phyloP scores from a whole-genome alignment of 2,329 filamentous ascomycete genomes.

The Parastagonospora avenae region DNA sequence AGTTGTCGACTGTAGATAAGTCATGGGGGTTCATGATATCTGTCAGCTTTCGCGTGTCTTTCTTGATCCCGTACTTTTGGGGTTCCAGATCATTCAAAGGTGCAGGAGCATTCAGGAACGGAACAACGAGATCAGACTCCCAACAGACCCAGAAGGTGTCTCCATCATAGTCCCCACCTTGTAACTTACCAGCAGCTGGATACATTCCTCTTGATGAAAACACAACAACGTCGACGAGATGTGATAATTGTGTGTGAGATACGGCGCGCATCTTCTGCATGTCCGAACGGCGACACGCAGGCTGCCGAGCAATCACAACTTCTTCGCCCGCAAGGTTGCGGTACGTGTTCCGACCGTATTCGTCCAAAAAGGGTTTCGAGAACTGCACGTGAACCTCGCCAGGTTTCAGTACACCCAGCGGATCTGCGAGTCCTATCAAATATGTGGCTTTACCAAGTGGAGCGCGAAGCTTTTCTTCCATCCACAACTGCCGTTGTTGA shows the following conservation, averaged over 20 bases:
- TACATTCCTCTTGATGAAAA: conserved; percentile 69
- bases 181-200: conserved; percentile 72
- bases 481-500: conserved; percentile 57
- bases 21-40: conserved; percentile 47
- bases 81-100: conserved; percentile 55
- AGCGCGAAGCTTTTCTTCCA: conserved; percentile 65
- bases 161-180: conserved; percentile 82
- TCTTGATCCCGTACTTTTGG: conserved; percentile 55
- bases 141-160: conserved; percentile 80
- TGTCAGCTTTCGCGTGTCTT: conserved; percentile 54
- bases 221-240: conserved; percentile 77
- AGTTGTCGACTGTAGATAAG: conserved; percentile 46
- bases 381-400: conserved; percentile 73
- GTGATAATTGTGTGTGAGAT: conserved; percentile 63
- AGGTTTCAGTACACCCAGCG: conserved; percentile 63
- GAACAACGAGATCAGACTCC: conserved; percentile 67
- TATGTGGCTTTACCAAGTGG: conserved; percentile 66
- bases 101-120: conserved; percentile 67
- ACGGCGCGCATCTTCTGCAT: conserved; percentile 66
- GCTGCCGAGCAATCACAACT: conserved; percentile 70
- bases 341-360: conserved; percentile 59
- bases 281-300: conserved; percentile 72
- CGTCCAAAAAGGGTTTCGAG: conserved; percentile 63
- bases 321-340: conserved; percentile 62
- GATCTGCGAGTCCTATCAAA: conserved; percentile 72